Evolutionary conservation across 129 eudicot genomes (phyloP), one percentile per base, ranked within the genome.

Genomic region (Chrysanthemum lavandulifolium): DNA sequence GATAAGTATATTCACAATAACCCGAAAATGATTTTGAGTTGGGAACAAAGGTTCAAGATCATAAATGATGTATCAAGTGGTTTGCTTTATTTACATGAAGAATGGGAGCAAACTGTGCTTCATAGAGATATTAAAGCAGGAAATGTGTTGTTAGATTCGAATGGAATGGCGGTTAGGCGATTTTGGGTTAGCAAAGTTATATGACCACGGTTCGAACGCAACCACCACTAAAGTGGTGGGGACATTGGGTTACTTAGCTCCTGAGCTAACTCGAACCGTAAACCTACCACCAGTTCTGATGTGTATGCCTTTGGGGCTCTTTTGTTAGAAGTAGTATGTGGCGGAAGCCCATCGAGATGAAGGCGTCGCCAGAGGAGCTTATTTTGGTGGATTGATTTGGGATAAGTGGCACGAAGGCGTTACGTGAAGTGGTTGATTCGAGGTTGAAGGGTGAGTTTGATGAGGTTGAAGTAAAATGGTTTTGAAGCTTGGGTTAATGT

Each of bases 71-170:
- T 88, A 3, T 79, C 90, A 16, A 74, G 70, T 10, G 90, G 86
- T 12, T 80, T 88, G 0, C 11, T 81, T 0, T 88, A 88, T 61
- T 62, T 88, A 5, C 95, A 85, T 60, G 88, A 88, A 79, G 88
- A 36, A n/a, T 88, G 86, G 82, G 90, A 83, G 13, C 78, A 88
- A 69, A 80, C 81, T 2, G 88, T 88, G 31, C 72, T 88, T 4
- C 90, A 88, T n/a, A 81, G 90, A 65, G 90, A 88, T 31, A 23
- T 88, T 4, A 88, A 88, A 68, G 87, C 84, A 6, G 83, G 82
- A 52, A 85, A 88, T 61, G 81, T 88, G 6, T 59, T 85, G 31
- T 51, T 88, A 16, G 95, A 88, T 65, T 73, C 73, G 0, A 88
- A 4, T 23, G 81, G 6, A 81, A 78, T 2, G 95, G 79, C 71